Evolutionary conservation across 139 green algal species (phyloP), one percentile per base, ranked within the genome.

Genomic region (Micractinium conductrix): DNA sequence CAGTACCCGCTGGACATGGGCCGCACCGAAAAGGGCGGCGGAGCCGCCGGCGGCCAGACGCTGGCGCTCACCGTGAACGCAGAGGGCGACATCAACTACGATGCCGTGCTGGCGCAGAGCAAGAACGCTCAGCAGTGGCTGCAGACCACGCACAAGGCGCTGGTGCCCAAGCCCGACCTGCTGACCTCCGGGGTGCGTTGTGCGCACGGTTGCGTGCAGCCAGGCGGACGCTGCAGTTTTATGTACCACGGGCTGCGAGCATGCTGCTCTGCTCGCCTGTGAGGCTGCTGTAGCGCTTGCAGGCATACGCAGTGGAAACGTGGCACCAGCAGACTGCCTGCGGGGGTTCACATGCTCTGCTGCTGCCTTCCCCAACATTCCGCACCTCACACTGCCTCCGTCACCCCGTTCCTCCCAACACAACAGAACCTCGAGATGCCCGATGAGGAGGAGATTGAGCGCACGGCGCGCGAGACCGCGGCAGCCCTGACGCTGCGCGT

Each of bases 1-100:
- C 96, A 99, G 89, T 99, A 97, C 80, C 96, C 96, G 0, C 84
- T 98, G 72, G 94, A 95, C 30, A 98, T 99, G 96, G 96, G 96
- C 19, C 79, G 88, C 0, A 86, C 92, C 58, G 86, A 93, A 72
- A 91, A 92, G 85, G 50, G 84, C 17, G 45, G 74, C 2, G 79
- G 86, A 44, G 78, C 48, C 14, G 83, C 86, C 5, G 89, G 79
- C 30, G 81, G 44, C 63, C 81, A 91, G 76, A 95, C 93, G 17
- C 88, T 99, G 37, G 95, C 94, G 21, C 87, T 98, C 4, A 96
- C 91, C 16, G 86, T 98, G 17, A 90, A 93, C 44, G 88, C 88
- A 12, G 88, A 98, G 30, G 96, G 96, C 10, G 89, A 93, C 9
- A 88, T 97, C 35, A 95, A 93, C 68, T 98, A 97, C 80, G 96